Percentiles rank a stretch among this genome's conserved stretches.
phyloP scores from a whole-genome alignment of 129 eudicot species.

The Centella asiatica region DNA sequence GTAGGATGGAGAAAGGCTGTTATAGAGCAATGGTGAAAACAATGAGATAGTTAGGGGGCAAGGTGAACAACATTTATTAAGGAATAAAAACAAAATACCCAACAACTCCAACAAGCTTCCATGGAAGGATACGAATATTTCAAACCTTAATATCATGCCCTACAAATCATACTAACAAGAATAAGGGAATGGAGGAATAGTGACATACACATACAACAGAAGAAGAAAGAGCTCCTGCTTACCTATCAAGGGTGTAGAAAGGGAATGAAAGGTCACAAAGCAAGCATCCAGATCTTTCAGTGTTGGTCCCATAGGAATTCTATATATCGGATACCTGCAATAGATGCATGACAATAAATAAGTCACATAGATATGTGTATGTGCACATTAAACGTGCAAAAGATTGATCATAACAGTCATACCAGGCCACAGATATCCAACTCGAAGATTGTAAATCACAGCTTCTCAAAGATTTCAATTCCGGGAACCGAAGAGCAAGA shows the following conservation, averaged over 20 bases:
- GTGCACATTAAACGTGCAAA: neutral
- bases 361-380: neutral
- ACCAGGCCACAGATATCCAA: slow-evolving; percentile 99
- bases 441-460: slow-evolving; percentile 74
- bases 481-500: slow-evolving; percentile 61
- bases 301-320: slow-evolving; percentile 82
- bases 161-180: no score
- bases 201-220: neutral
- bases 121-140: neutral
- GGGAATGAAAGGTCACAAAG: slow-evolving; percentile 79
- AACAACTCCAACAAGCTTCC: no score
- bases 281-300: slow-evolving; percentile 89
- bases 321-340: slow-evolving; percentile 87
- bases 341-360: neutral
- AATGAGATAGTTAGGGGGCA: no score
- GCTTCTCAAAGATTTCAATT: slow-evolving; percentile 52
- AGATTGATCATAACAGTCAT: slow-evolving; percentile 16
- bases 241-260: slow-evolving; percentile 68
- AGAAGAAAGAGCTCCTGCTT: neutral
- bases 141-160: neutral
- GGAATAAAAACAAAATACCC: no score
- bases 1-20: no score
- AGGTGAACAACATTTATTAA: no score
- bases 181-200: no score
- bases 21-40: no score